phyloP scores from a whole-genome alignment of 331 rosid genomes.

The Pyrus hybrid region DNA sequence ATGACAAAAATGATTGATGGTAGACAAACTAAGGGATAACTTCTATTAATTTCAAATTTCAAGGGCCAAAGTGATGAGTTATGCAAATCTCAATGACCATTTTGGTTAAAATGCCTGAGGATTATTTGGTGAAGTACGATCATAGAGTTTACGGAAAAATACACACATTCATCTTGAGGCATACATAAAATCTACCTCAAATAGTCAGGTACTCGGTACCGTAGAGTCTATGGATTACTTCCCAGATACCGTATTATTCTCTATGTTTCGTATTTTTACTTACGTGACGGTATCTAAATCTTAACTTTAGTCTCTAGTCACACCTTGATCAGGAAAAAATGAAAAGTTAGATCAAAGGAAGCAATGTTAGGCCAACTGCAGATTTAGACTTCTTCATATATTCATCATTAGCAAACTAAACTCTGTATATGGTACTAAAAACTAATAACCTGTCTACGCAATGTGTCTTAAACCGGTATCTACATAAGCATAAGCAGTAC shows the following conservation, averaged over 20 bases:
- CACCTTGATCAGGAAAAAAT: neutral
- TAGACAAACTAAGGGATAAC: too few relatives aligned
- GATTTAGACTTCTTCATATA: neutral
- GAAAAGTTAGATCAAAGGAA: neutral
- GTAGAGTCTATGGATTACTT: neutral
- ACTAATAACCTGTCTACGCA: neutral
- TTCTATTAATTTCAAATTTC: too few relatives aligned
- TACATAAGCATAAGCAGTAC: neutral
- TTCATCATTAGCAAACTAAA: neutral
- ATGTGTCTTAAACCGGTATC: neutral
- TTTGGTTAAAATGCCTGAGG: too few relatives aligned
- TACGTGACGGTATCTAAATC: neutral
- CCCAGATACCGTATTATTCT: neutral
- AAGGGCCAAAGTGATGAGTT: too few relatives aligned
- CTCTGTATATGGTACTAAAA: neutral
- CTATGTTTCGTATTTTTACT: neutral
- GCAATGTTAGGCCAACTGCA: neutral
- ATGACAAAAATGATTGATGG: too few relatives aligned
- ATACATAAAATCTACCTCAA: neutral
- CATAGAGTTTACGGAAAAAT: neutral
- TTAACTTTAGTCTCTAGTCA: neutral
- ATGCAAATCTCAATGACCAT: too few relatives aligned
- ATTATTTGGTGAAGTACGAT: neutral
- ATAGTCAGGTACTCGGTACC: neutral
- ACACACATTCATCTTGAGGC: neutral